phyloP scores from a whole-genome alignment of 306 rosid species.

The Pyrus pyrifolia region DNA sequence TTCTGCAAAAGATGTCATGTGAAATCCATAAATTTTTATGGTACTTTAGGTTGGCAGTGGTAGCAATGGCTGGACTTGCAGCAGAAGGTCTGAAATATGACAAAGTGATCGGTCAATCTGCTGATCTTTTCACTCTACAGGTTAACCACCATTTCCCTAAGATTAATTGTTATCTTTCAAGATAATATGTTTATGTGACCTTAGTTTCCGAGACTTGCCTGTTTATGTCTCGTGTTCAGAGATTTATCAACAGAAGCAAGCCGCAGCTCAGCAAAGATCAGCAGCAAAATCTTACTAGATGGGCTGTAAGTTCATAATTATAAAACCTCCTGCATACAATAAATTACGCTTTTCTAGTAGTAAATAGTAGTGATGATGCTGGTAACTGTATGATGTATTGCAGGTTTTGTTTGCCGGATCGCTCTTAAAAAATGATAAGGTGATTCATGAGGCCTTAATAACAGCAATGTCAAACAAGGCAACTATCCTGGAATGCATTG shows the following conservation, averaged over 20 bases:
- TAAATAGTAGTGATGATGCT: neutral
- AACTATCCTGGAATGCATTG: slow-evolving; percentile 67
- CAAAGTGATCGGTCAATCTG: slow-evolving; percentile 88
- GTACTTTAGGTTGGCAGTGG: slow-evolving; percentile 62
- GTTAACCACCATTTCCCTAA: slow-evolving; percentile 15
- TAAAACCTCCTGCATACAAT: neutral
- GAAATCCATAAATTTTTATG: neutral
- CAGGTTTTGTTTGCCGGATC: slow-evolving; percentile 85
- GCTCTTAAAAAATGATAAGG: slow-evolving; percentile 70
- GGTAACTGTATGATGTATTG: neutral
- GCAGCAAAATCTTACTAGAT: slow-evolving; percentile 94
- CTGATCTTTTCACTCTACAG: slow-evolving; percentile 37
- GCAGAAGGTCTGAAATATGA: slow-evolving; percentile 88
- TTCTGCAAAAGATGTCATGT: neutral
- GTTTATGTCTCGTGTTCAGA: slow-evolving; percentile 22
- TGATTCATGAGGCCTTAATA: slow-evolving; percentile 58
- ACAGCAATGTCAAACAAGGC: slow-evolving; percentile 61
- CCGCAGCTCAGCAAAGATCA: slow-evolving; percentile 83
- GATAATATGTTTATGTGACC: neutral
- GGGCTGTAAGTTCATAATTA: slow-evolving; percentile 70
- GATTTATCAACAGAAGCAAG: slow-evolving; percentile 85
- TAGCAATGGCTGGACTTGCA: slow-evolving; percentile 92
- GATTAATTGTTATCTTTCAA: neutral
- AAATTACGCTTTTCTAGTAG: neutral
- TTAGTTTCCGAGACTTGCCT: neutral